Base-by-base conservation (phyloP, 352 stramenopile genomes). In the Phytophthora citrophthora region DNA sequence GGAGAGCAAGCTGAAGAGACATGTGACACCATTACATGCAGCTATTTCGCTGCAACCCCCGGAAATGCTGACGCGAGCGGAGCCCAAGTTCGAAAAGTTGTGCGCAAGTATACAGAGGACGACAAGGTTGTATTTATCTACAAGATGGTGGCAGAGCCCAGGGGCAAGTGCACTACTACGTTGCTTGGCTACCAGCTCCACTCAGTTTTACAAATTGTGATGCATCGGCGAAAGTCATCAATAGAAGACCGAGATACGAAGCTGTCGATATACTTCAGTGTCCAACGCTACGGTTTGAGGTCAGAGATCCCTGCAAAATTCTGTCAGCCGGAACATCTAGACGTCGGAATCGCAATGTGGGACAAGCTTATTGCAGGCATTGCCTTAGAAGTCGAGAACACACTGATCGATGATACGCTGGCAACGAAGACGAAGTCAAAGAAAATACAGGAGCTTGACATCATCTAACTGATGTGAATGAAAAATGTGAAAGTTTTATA, bases 361-460 rank as follows among this genome's bases (percentile, higher is more conserved):
- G 52, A 34, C 0, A 41, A 61, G 4, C 1, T 56, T 12, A 41
- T 64, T 5, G 29, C 29, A 2, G 24, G 20, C 5, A 64, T 61
- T 24, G 18, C 31, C 29, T 16, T 47, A 5, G 34, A 69, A 16
- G 31, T 69, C 9, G 65, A 73, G 23, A 62, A 44, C 36, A 12
- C 62, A 11, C 36, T 69, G 24, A 54, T 69, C 2, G 65, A 73
- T 40, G 53, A 73, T 10, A 4, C 8, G 9, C 29, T 34, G 29
- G 29, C 1, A 34, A 13, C 9, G 8, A 34, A 34, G 29, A 20
- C 2, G 20, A 20, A 20, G 20, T 20, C 20, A 2, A 20, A 20
- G 20, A 2, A 20, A 20, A 20, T 20, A 2, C 20, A 20, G 20
- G 20, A 20, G 20, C 20, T 20, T 20, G 20, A n/a, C n/a, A n/a